Percentiles rank a stretch among this genome's conserved stretches.
Conservation (phyloP, 2,329 filamentous ascomycete genomes). For the Camptophora hylomeconis region DNA sequence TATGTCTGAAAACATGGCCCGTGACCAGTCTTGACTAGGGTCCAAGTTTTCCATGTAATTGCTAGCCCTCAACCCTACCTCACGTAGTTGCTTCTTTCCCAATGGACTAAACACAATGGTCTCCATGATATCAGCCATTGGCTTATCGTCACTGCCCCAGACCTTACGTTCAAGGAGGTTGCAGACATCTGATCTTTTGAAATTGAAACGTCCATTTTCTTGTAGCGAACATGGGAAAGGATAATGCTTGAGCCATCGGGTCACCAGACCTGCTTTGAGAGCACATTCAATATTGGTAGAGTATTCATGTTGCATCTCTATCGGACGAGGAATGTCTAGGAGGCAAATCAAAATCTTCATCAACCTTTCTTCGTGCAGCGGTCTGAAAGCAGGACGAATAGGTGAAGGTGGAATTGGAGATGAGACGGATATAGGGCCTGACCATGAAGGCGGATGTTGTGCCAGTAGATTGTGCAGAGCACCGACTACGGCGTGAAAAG, state of each 20-base stretch:
- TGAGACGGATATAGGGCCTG: too few species aligned
- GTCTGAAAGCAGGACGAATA: slow-evolving; percentile 18
- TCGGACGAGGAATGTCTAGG: slow-evolving; percentile 30
- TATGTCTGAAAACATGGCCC: slow-evolving; percentile 33
- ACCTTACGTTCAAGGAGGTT: slow-evolving; percentile 24
- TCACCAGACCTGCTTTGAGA: slow-evolving; percentile 52
- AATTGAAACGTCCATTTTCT: slow-evolving; percentile 22
- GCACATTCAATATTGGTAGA: slow-evolving; percentile 29
- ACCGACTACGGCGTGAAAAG: slow-evolving; percentile 19
- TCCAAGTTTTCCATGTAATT: slow-evolving; percentile 22
- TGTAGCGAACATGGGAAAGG: slow-evolving; percentile 47
- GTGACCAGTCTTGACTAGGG: neutral
- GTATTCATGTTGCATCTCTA: slow-evolving; percentile 1
- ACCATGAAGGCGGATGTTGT: slow-evolving; percentile 17
- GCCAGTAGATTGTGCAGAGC: slow-evolving; percentile 15
- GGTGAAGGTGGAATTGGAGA: slow-evolving; percentile 20
- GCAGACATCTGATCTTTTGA: slow-evolving; percentile 27
- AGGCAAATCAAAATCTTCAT: slow-evolving; percentile 46
- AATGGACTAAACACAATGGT: slow-evolving; percentile 25
- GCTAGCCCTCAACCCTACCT: slow-evolving; percentile 29
- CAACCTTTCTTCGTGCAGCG: slow-evolving; percentile 29
- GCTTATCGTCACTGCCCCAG: slow-evolving; percentile 28
- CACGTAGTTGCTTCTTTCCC: slow-evolving; percentile 28
- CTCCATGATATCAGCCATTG: slow-evolving; percentile 32
- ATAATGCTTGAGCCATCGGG: slow-evolving; percentile 62